phyloP scores from a whole-genome alignment of 2,329 filamentous ascomycete species.

The Fusarium caatingaense region DNA sequence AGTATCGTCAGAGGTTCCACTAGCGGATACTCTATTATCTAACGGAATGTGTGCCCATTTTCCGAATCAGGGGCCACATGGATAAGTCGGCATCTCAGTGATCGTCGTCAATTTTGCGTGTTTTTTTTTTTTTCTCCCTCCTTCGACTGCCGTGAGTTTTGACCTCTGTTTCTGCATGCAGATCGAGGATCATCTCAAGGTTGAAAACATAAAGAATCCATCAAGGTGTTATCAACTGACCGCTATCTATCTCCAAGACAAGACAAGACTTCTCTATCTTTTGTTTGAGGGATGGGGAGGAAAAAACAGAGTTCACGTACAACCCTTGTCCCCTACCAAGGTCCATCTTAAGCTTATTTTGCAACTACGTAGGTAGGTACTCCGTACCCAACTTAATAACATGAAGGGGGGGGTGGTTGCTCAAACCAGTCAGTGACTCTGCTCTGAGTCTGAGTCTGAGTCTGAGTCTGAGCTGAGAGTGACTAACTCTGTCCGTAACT shows the following conservation, averaged over 20 bases:
- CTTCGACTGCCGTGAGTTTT: constrained; percentile 4
- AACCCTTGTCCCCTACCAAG: constrained; percentile 37
- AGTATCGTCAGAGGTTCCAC: constrained; percentile 32
- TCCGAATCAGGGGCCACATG: constrained; percentile 36
- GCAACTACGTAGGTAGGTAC: constrained; percentile 13
- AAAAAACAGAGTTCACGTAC: constrained; percentile 9
- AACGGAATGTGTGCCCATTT: constrained; percentile 47
- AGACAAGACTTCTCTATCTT: background rate
- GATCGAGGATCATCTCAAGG: background rate
- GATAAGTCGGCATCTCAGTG: constrained; percentile 44
- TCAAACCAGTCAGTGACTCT: constrained; percentile 16
- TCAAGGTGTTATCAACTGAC: background rate
- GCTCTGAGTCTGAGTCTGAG: background rate
- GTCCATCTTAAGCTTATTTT: constrained; percentile 48
- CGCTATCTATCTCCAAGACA: background rate
- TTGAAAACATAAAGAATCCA: background rate
- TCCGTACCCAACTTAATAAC: background rate
- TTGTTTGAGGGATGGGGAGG: background rate
- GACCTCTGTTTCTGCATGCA: background rate
- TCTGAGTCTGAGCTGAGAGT: background rate
- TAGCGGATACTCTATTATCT: constrained; percentile 44
- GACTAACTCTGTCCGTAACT: background rate
- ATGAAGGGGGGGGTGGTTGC: constrained; percentile 3
- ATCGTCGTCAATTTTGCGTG: constrained; percentile 24
- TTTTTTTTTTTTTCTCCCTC: background rate